Conservation (phyloP, 805 yeast species). For the Vanderwaltozyma tropicalis region DNA sequence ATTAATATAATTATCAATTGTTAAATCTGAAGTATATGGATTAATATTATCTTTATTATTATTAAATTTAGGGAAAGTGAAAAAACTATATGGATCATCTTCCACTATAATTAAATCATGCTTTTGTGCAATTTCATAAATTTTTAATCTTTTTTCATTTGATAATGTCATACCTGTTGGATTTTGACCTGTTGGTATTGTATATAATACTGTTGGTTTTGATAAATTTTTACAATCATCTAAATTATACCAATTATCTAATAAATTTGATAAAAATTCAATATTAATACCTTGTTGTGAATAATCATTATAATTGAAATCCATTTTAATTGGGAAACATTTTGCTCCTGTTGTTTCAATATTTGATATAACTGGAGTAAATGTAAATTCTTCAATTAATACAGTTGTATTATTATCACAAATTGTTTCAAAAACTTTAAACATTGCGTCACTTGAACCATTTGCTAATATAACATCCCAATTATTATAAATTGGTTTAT, state of each 20-base stretch:
- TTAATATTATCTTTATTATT: conserved; percentile 18
- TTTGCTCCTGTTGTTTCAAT: conserved; percentile 38
- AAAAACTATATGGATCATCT: conserved; percentile 62
- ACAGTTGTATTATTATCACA: conserved; percentile 47
- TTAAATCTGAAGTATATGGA: conserved; percentile 16
- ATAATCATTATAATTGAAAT: conserved; percentile 28
- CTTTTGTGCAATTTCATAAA: conserved; percentile 42
- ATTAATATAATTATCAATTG: conserved; percentile 35
- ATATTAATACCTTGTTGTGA: conserved; percentile 45
- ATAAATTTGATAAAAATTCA: conserved; percentile 36
- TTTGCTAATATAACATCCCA: conserved; percentile 39
- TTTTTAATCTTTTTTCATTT: conserved; percentile 36
- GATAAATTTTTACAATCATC: conserved; percentile 38
- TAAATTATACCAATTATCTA: conserved; percentile 44
- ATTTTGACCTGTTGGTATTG: conserved; percentile 62
- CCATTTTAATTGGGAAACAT: conserved; percentile 50
- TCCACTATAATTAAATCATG: conserved; percentile 54
- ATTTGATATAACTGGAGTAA: conserved; percentile 44
- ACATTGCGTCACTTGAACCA: conserved; percentile 49
- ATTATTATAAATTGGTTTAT: conserved; percentile 36
- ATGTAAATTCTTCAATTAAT: conserved; percentile 57
- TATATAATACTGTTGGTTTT: conserved; percentile 50
- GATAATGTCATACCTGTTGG: conserved; percentile 52
- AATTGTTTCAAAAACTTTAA: conserved; percentile 41
- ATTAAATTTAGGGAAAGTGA: conserved; percentile 36